Conservation (phyloP, 371 early-diverging fungal genomes). For the Mortierella sp. region DNA sequence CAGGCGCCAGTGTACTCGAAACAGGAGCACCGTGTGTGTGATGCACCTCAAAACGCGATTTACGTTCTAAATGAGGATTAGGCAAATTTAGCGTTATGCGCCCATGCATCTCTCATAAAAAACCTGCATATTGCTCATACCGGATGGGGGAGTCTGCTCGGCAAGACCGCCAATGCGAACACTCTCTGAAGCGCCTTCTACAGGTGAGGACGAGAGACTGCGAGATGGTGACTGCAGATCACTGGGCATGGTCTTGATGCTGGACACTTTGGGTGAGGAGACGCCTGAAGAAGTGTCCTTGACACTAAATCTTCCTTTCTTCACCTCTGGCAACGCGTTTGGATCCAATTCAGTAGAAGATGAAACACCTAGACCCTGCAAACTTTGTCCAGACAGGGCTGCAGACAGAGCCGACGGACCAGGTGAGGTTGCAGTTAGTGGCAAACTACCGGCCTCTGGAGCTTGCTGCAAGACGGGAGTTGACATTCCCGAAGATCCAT, state of each 20-base stretch:
- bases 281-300: conserved; percentile 32
- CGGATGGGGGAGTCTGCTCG: conserved; percentile 19
- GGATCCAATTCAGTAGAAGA: conserved; percentile 9
- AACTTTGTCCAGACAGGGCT: conserved; percentile 14
- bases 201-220: conserved; percentile 44
- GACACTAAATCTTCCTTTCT: conserved; percentile 52
- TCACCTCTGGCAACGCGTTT: conserved; percentile 25
- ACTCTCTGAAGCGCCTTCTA: conserved; percentile 31
- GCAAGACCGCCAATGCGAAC: conserved; percentile 23
- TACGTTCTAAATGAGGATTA: conserved; percentile 27
- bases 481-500: conserved; percentile 17
- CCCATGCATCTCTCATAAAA: too few species aligned
- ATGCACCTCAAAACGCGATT: conserved; percentile 52
- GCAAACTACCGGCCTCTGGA: conserved; percentile 9
- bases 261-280: conserved; percentile 23
- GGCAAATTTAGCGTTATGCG: not conserved
- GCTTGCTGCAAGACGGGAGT: conserved; percentile 15
- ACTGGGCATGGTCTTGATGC: conserved; percentile 27
- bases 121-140: too few species aligned
- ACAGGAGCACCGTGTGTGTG: conserved; percentile 26
- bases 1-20: not conserved
- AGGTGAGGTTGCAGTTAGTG: conserved; percentile 5
- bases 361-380: conserved; percentile 39
- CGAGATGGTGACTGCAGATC: conserved; percentile 35
- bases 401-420: conserved; percentile 1